Conservation (phyloP, 2,329 filamentous ascomycete species). For the Microcyclospora pomicola region DNA sequence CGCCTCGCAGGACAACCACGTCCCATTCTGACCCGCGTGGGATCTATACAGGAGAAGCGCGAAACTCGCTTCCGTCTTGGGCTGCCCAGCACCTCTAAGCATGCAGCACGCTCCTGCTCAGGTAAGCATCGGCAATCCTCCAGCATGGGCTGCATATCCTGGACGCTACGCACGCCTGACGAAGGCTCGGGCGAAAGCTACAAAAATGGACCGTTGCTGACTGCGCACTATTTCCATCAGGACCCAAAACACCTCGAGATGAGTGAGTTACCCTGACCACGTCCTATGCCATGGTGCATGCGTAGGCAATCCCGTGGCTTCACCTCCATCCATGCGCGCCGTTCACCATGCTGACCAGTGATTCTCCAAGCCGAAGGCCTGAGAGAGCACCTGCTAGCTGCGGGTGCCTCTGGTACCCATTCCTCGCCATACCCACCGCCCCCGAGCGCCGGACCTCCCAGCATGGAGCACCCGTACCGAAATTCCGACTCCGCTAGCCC, state of each 20-base stretch:
- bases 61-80: too few species aligned
- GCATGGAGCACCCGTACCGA: conserved; percentile 24
- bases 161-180: conserved; percentile 14
- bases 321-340: conserved; percentile 1
- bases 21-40: too few species aligned
- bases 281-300: conserved; percentile 1
- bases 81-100: background rate
- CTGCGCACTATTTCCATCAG: conserved; percentile 1
- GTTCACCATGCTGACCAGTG: background rate
- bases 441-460: conserved; percentile 15
- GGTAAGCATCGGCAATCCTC: conserved; percentile 34
- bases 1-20: too few species aligned
- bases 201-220: conserved; percentile 4
- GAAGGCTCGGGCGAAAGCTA: conserved; percentile 5
- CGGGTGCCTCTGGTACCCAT: conserved; percentile 27
- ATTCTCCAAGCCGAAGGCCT: conserved; percentile 32
- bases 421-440: conserved; percentile 27
- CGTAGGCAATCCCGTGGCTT: conserved; percentile 5
- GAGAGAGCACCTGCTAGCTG: conserved; percentile 48
- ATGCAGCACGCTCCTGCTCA: conserved; percentile 35
- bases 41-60: too few species aligned
- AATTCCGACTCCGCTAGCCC: conserved; percentile 29
- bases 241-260: conserved; percentile 25
- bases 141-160: conserved; percentile 4
- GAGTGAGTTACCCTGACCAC: conserved; percentile 22